A percentile compares a stretch with the other conserved stretches of the same genome.
Evolutionary conservation across 2,329 filamentous ascomycete genomes (phyloP).

Genomic region (Metarhizium album): DNA sequence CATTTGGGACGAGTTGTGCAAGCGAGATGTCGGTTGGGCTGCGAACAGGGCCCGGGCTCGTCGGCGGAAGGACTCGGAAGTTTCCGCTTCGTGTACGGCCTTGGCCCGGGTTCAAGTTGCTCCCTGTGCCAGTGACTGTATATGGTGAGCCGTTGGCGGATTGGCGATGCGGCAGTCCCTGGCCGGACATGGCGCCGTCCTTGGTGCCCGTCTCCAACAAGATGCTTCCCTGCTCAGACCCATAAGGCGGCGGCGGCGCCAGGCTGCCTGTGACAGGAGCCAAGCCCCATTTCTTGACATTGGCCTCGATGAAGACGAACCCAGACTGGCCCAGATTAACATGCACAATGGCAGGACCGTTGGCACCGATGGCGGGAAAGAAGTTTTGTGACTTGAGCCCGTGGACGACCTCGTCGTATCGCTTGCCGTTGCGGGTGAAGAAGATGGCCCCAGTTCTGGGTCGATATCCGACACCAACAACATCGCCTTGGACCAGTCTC

Average conservation of each 20-base stretch:
- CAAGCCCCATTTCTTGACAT: constrained; percentile 98
- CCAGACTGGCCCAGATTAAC: constrained; percentile 97
- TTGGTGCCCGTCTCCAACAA: constrained; percentile 76
- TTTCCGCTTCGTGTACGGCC: constrained; percentile 67
- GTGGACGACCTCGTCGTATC: constrained; percentile 86
- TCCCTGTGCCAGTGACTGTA: constrained; percentile 30
- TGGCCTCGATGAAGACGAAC: constrained; percentile 98
- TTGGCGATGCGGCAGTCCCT: constrained; percentile 34
- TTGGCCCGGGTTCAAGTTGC: constrained; percentile 51
- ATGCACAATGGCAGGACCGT: constrained; percentile 83
- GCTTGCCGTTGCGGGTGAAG: constrained; percentile 97
- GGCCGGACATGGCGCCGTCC: constrained; percentile 39
- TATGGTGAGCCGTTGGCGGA: constrained; percentile 28
- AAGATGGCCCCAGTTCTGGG: constrained; percentile 92
- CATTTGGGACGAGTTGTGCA: constrained; percentile 64
- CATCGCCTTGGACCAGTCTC: constrained; percentile 81
- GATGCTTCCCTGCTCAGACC: constrained; percentile 93
- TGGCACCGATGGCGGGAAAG: constrained; percentile 94
- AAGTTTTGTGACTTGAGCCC: constrained; percentile 93
- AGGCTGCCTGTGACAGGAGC: constrained; percentile 92
- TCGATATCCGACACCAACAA: constrained; percentile 89
- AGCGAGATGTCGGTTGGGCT: constrained; percentile 95
- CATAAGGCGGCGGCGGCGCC: constrained; percentile 90
- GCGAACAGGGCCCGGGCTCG: constrained; percentile 78
- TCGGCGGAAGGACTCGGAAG: constrained; percentile 62